Percentiles rank a stretch among this genome's conserved stretches.
phyloP scores from a whole-genome alignment of 2,329 filamentous ascomycete genomes.

The Cercospora zeina region DNA sequence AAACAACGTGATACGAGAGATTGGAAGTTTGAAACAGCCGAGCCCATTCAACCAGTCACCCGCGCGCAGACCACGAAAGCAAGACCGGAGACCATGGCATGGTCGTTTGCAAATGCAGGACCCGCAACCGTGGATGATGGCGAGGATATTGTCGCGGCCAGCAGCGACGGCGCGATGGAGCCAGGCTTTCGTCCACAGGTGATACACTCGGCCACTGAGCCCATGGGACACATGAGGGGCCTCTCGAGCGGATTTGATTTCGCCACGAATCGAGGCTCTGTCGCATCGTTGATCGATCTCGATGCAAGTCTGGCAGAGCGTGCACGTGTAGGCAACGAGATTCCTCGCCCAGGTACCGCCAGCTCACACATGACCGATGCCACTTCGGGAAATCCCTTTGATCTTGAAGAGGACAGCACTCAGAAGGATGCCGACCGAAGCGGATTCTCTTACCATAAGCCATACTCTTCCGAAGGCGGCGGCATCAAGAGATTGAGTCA shows the following conservation, averaged over 20 bases:
- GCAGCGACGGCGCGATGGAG: constrained; percentile 30
- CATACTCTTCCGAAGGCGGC: constrained; percentile 41
- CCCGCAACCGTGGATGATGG: constrained; percentile 33
- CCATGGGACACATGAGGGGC: constrained; percentile 43
- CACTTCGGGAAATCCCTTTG: constrained; percentile 51
- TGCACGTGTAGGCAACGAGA: constrained; percentile 36
- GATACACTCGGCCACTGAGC: constrained; percentile 47
- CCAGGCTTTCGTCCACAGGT: constrained; percentile 44
- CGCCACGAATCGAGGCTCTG: constrained; percentile 34
- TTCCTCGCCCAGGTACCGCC: constrained; percentile 48
- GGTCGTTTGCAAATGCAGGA: constrained; percentile 50
- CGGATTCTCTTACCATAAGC: constrained; percentile 41
- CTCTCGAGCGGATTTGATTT: constrained; percentile 36
- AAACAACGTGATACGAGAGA: constrained; percentile 47
- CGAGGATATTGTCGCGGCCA: constrained; percentile 35
- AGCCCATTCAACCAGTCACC: constrained; percentile 4
- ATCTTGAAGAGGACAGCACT: constrained; percentile 48
- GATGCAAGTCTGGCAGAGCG: constrained; percentile 43
- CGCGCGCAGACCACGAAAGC: constrained; percentile 40
- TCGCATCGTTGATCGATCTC: constrained; percentile 50
- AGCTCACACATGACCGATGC: constrained; percentile 45
- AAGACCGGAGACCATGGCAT: constrained; percentile 50
- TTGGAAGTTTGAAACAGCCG: constrained; percentile 51
- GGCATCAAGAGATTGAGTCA: constrained; percentile 32
- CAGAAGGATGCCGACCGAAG: constrained; percentile 36